A percentile compares a stretch with the other conserved stretches of the same genome.
These are phyloP conservation scores for Torrubiellomyces zombiae DNA, from an alignment of 2,329 filamentous ascomycete species.

Conservation along the genomic window DNA sequence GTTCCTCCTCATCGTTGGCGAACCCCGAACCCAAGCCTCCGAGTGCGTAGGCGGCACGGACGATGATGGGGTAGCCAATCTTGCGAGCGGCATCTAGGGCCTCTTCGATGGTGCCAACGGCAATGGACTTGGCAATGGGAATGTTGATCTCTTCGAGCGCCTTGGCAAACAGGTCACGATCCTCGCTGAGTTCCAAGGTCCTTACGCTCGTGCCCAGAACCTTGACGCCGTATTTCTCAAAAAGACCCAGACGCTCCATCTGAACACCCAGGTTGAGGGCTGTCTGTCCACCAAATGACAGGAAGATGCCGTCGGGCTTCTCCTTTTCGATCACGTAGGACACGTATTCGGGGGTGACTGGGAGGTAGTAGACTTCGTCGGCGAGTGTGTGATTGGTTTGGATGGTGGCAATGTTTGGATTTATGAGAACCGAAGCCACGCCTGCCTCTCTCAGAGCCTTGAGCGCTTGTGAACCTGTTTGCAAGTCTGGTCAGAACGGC, in stretches of 20 bases:
- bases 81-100: constrained; percentile 72
- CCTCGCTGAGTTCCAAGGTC: constrained; percentile 87
- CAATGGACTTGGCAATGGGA: constrained; percentile 90
- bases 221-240: constrained; percentile 88
- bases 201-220: constrained; percentile 90
- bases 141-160: constrained; percentile 95
- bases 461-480: constrained; percentile 75
- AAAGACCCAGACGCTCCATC: constrained; percentile 91
- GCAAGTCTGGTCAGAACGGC: constrained; percentile 6
- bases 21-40: constrained; percentile 95
- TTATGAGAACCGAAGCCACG: constrained; percentile 81
- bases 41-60: constrained; percentile 89
- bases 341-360: constrained; percentile 94
- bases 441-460: constrained; percentile 95
- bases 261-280: constrained; percentile 91
- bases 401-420: constrained; percentile 96
- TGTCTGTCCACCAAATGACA: constrained; percentile 95
- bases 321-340: constrained; percentile 95
- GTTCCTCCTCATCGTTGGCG: constrained; percentile 82
- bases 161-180: constrained; percentile 90
- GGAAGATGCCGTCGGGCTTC: constrained; percentile 88
- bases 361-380: constrained; percentile 96
- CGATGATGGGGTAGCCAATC: constrained; percentile 94
- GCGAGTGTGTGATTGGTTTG: constrained; percentile 93
- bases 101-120: constrained; percentile 80